A percentile compares a stretch with the other conserved stretches of the same genome.
phyloP scores from a whole-genome alignment of 371 early-diverging fungal genomes.

The Circinella minor region DNA sequence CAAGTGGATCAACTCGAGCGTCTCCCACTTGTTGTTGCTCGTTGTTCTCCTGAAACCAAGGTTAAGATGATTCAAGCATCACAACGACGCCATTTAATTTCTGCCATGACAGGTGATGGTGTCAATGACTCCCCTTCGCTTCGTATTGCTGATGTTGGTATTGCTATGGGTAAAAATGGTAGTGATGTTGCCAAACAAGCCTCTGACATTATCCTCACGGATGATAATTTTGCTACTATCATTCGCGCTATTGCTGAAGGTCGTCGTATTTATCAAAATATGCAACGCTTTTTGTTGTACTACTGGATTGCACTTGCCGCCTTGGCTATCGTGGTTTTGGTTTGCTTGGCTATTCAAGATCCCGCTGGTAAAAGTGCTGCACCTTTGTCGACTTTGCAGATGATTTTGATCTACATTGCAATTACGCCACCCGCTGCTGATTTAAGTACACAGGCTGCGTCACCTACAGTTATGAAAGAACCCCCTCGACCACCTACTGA shows the following conservation, averaged over 20 bases:
- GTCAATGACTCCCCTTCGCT: conserved; percentile 90
- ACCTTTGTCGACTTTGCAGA: conserved; percentile 38
- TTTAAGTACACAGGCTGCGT: conserved; percentile 78
- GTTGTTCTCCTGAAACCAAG: conserved; percentile 93
- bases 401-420: conserved; percentile 34
- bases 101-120: conserved; percentile 86
- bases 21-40: conserved; percentile 88
- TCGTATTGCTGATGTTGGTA: conserved; percentile 86
- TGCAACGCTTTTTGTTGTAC: conserved; percentile 87
- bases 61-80: conserved; percentile 92
- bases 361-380: conserved; percentile 75
- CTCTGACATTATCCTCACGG: conserved; percentile 83
- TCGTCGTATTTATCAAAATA: conserved; percentile 86
- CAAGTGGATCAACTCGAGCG: conserved; percentile 72
- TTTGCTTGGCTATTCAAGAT: conserved; percentile 73
- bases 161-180: conserved; percentile 88
- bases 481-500: conserved; percentile 73
- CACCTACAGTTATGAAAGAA: conserved; percentile 76
- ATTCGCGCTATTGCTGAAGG: conserved; percentile 82
- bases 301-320: conserved; percentile 59
- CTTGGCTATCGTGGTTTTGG: conserved; percentile 53
- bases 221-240: conserved; percentile 86
- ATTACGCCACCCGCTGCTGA: conserved; percentile 78
- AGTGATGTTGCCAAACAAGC: conserved; percentile 91
- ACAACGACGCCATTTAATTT: conserved; percentile 68